A percentile compares a stretch with the other conserved stretches of the same genome.
Conservation (phyloP, 2,329 filamentous ascomycete genomes). For the Diaporthe aspalathi region DNA sequence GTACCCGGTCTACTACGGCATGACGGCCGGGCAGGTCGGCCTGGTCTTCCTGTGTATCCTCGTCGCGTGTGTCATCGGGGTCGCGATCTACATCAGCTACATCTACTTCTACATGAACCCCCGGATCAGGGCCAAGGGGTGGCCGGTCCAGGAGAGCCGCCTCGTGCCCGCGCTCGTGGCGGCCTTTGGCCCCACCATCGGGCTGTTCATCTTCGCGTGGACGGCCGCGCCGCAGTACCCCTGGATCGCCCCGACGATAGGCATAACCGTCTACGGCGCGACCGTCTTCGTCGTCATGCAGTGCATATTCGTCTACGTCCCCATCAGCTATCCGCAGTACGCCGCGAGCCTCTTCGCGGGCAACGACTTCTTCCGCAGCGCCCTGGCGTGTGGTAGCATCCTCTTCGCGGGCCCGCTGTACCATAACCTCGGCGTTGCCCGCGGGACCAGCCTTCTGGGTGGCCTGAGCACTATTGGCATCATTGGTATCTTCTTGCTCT, state of each 20-base stretch:
- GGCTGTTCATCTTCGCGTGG: constrained; percentile 72
- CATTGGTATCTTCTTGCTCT: constrained; percentile 70
- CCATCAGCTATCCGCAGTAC: constrained; percentile 66
- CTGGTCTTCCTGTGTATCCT: constrained; percentile 71
- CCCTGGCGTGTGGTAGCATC: constrained; percentile 69
- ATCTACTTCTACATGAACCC: constrained; percentile 64
- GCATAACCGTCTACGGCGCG: constrained; percentile 65
- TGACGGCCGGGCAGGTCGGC: constrained; percentile 68
- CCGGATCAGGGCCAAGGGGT: constrained; percentile 60
- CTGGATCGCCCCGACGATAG: constrained; percentile 68
- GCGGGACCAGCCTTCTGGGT: constrained; percentile 67
- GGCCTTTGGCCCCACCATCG: constrained; percentile 64
- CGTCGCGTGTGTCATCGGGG: constrained; percentile 65
- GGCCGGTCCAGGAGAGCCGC: constrained; percentile 64
- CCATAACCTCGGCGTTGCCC: constrained; percentile 67
- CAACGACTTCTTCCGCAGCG: constrained; percentile 69
- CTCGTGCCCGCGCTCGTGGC: constrained; percentile 66
- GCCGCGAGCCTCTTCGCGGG: constrained; percentile 70
- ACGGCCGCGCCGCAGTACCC: constrained; percentile 62
- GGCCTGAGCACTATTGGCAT: constrained; percentile 65
- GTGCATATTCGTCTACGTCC: constrained; percentile 70
- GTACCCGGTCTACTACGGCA: constrained; percentile 68
- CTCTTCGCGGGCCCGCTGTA: constrained; percentile 71
- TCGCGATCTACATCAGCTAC: constrained; percentile 62
- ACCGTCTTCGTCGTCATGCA: constrained; percentile 67